Evolutionary conservation across 169 alveolate genomes (phyloP).

Genomic region (Plasmodium coatneyi): DNA sequence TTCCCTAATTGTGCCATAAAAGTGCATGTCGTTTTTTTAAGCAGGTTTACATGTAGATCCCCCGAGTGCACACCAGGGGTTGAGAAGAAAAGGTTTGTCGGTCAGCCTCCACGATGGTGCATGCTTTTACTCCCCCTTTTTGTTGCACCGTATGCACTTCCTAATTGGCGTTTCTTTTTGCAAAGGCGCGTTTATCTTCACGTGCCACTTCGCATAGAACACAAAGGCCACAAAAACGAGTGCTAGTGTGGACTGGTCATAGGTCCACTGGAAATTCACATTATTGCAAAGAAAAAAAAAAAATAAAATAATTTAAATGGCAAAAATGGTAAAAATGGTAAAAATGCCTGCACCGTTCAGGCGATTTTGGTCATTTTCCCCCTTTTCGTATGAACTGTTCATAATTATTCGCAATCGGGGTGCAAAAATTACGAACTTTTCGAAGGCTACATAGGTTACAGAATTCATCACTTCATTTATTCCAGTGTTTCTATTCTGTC

Average conservation of each 20-base stretch:
- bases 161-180: not conserved
- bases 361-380: not conserved
- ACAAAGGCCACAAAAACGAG: not conserved
- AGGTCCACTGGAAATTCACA: not conserved
- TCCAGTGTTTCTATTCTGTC: not conserved
- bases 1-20: not conserved
- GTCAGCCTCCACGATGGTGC: too few relatives aligned
- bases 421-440: not conserved
- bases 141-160: not conserved
- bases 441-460: not conserved
- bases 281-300: not conserved
- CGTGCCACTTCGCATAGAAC: not conserved
- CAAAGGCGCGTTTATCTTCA: not conserved
- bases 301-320: not conserved
- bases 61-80: too few relatives aligned
- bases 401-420: not conserved
- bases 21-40: constrained; percentile 3
- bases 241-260: not conserved
- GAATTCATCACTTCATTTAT: not conserved
- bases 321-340: not conserved
- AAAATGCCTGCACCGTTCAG: not conserved
- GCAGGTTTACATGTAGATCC: not conserved
- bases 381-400: not conserved
- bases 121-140: not conserved
- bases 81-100: too few relatives aligned